These are phyloP conservation scores for Penicillium subrubescens DNA, from an alignment of 495 filamentous ascomycete genomes.

Conservation along the genomic window DNA sequence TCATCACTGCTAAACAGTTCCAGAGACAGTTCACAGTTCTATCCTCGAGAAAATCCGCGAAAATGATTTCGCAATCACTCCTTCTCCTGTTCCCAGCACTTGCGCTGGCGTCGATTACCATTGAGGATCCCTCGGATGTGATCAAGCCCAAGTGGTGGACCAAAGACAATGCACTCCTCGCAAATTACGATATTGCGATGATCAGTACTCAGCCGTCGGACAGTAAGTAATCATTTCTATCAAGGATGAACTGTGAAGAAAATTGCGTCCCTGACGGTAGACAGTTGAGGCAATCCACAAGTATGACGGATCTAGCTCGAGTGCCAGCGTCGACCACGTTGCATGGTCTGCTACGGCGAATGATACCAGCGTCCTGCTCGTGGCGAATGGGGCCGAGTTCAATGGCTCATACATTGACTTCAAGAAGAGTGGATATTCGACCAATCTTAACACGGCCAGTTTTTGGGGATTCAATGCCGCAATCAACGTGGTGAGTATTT, in stretches of 20 bases:
- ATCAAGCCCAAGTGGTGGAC: conserved; percentile 13
- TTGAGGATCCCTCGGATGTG: conserved; percentile 22
- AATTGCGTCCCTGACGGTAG: background rate
- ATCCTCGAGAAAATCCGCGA: background rate
- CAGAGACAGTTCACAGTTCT: background rate
- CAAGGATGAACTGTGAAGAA: background rate
- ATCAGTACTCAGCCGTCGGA: conserved; percentile 8
- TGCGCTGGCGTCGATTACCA: conserved; percentile 13
- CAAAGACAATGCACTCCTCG: conserved; percentile 17
- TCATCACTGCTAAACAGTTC: background rate
- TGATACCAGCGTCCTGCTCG: conserved; percentile 23
- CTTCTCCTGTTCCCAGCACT: conserved; percentile 13
- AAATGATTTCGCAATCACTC: conserved; percentile 3
- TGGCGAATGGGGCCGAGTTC: conserved; percentile 12
- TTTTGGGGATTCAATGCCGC: conserved; percentile 26
- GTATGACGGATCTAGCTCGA: conserved; percentile 6
- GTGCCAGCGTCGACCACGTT: conserved; percentile 10
- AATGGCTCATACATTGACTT: conserved; percentile 14
- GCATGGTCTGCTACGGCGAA: conserved; percentile 21
- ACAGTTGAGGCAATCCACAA: conserved; percentile 14
- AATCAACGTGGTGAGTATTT: conserved; percentile 16
- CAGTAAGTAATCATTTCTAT: conserved; percentile 7
- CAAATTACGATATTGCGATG: conserved; percentile 16
- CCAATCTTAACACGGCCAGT: conserved; percentile 20
- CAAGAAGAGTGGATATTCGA: conserved; percentile 21